These are phyloP conservation scores for Salix suchowensis DNA, from an alignment of 345 rosid species.

Conservation along the genomic window DNA sequence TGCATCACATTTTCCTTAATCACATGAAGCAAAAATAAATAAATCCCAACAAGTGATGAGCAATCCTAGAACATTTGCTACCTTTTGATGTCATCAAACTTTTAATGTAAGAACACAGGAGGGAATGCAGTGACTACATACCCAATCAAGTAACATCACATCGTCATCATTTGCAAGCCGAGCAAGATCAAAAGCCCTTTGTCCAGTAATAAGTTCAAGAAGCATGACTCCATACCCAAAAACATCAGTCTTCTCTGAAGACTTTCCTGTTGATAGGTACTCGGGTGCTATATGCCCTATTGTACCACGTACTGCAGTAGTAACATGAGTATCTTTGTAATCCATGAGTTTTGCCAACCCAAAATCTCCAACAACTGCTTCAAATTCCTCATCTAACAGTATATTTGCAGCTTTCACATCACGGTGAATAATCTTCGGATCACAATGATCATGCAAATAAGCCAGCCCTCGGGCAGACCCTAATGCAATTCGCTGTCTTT, in stretches of 20 bases:
- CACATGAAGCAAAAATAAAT: not conserved
- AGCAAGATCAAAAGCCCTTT: slow-evolving; percentile 91
- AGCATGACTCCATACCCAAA: slow-evolving; percentile 98
- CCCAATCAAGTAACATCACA: slow-evolving; percentile 96
- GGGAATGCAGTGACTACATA: slow-evolving; percentile 26
- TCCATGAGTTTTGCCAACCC: slow-evolving; percentile 93
- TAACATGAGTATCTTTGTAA: slow-evolving; percentile 86
- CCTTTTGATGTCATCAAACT: not conserved
- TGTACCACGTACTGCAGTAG: slow-evolving; percentile 97
- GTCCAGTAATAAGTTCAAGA: slow-evolving; percentile 94
- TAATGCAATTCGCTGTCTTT: slow-evolving; percentile 63
- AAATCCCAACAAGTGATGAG: not conserved
- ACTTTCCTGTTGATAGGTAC: slow-evolving; percentile 86
- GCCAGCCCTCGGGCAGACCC: slow-evolving; percentile 92
- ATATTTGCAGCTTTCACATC: slow-evolving; percentile 97
- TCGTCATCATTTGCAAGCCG: slow-evolving; percentile 93
- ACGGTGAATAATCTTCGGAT: slow-evolving; percentile 92
- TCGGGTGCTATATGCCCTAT: slow-evolving; percentile 97
- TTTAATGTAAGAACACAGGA: not conserved
- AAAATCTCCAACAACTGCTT: slow-evolving; percentile 96
- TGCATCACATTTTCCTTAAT: not conserved
- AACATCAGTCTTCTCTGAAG: slow-evolving; percentile 96
- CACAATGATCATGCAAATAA: slow-evolving; percentile 89
- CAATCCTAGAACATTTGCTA: not conserved
- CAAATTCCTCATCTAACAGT: slow-evolving; percentile 84